phyloP scores from a whole-genome alignment of 148 eudicot species.

The Arbutus unedo region DNA sequence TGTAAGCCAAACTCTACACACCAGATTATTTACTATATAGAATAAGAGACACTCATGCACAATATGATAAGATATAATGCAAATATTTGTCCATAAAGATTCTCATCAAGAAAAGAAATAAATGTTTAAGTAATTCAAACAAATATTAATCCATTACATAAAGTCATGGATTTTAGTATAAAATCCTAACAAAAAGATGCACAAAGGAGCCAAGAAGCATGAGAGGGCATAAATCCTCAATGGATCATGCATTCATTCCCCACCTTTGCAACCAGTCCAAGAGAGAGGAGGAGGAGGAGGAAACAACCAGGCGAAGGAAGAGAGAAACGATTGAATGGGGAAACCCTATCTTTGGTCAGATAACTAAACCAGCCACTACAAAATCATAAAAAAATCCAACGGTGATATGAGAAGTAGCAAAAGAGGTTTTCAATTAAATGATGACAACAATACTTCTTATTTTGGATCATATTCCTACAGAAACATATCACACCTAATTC shows the following conservation, averaged over 20 bases:
- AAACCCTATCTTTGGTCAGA: constrained; percentile 6
- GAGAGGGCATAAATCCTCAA: neutral
- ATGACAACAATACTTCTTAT: neutral
- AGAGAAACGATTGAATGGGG: neutral
- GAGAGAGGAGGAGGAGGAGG: neutral
- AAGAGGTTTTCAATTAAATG: neutral
- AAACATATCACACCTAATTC: neutral
- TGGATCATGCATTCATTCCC: constrained; percentile 2
- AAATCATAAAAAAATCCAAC: constrained; percentile 1
- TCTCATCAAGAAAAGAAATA: no score
- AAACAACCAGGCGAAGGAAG: neutral
- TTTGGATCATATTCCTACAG: neutral
- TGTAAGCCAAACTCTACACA: no score
- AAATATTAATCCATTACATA: no score
- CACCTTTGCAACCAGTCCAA: neutral
- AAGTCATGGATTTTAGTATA: no score
- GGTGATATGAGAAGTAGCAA: neutral
- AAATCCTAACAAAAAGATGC: neutral
- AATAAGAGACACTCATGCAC: no score
- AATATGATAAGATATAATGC: no score
- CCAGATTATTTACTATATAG: no score
- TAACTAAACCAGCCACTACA: neutral
- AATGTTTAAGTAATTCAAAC: no score
- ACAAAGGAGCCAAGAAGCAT: neutral
- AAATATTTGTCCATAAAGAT: no score